Evolutionary conservation across 2,329 filamentous ascomycete genomes (phyloP), one percentile per base, ranked within the genome.

Genomic region (Pseudopyricularia javanii): DNA sequence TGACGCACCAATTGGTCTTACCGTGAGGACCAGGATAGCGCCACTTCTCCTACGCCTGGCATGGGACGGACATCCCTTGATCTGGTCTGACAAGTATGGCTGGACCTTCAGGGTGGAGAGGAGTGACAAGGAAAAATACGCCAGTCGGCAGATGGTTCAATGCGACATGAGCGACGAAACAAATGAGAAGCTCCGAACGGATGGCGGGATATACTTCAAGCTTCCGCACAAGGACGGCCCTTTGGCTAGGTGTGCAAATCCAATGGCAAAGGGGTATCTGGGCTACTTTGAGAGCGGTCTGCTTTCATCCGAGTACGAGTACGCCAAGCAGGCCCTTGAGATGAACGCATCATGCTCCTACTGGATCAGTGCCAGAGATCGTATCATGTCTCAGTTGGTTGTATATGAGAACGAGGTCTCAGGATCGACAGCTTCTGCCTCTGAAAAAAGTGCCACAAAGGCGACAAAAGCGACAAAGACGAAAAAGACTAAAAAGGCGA

Each of bases 331-430:
- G 65, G 93, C 94, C 0, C 72, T 98, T 45, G 87, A 97, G 60
- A 98, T 98, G 93, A 98, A 98, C 61, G 90, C 93, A 0, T 95
- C 90, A 0, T 98, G 94, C 65, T 97, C 91, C 1, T 98, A 98
- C 68, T 98, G 94, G 93, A 97, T 98, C 60, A 95, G 89, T 62
- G 91, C 93, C 15, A 80, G 93, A 56, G 89, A 95, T 63, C 78
- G 93, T 50, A 98, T 98, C 68, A 91, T 74, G 76, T 87, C 85
- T n/a, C 93, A 98, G 63, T 88, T 97, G 76, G 91, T 95, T 2
- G 86, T 98, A 1, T 96, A 95, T 64, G 76, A 90, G 55, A 74
- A 47, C 50, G 50, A 52, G 12, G 7, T 45, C 40, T 83, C 33
- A 83, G 56, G 49, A 94, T 57, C 55, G 73, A 17, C 57, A 53